These are phyloP conservation scores for Pseudogymnoascus sp. DNA, from an alignment of 2,329 filamentous ascomycete species.

Conservation along the genomic window DNA sequence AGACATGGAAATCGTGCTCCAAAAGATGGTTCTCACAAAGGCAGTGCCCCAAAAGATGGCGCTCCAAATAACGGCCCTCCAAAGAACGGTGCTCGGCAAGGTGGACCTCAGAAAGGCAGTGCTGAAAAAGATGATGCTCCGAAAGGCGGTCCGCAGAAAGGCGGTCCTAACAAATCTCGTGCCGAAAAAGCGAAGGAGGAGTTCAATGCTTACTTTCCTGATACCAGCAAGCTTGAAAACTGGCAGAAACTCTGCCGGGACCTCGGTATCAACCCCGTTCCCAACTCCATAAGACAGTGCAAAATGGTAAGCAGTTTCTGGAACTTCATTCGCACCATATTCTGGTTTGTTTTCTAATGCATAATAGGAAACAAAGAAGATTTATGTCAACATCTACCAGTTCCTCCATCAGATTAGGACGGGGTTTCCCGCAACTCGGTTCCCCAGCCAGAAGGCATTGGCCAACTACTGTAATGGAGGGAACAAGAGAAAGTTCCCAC, in stretches of 20 bases:
- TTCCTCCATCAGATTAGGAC: constrained; percentile 34
- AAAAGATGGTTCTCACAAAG: neutral
- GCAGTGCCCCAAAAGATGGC: neutral
- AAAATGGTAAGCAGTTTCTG: constrained; percentile 31
- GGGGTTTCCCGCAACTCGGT: constrained; percentile 12
- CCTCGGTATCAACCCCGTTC: constrained; percentile 33
- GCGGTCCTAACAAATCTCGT: neutral
- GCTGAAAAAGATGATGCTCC: neutral
- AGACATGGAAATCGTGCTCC: neutral
- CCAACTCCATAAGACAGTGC: constrained; percentile 40
- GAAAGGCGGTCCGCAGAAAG: too few relatives aligned
- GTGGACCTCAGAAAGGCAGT: too few relatives aligned
- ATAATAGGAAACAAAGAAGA: constrained; percentile 34
- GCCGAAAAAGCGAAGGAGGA: constrained; percentile 9
- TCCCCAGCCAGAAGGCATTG: neutral
- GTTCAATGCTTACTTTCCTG: constrained; percentile 21
- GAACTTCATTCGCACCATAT: neutral
- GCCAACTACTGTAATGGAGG: neutral
- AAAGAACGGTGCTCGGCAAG: neutral
- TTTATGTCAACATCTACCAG: constrained; percentile 45
- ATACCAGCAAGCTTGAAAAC: constrained; percentile 29
- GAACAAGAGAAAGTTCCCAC: neutral
- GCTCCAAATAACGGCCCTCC: neutral
- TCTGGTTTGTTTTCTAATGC: neutral
- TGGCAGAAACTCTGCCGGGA: constrained; percentile 41